These are phyloP conservation scores for Daedalea quercina DNA, from an alignment of 768 basidiomycete genomes.

Conservation along the genomic window DNA sequence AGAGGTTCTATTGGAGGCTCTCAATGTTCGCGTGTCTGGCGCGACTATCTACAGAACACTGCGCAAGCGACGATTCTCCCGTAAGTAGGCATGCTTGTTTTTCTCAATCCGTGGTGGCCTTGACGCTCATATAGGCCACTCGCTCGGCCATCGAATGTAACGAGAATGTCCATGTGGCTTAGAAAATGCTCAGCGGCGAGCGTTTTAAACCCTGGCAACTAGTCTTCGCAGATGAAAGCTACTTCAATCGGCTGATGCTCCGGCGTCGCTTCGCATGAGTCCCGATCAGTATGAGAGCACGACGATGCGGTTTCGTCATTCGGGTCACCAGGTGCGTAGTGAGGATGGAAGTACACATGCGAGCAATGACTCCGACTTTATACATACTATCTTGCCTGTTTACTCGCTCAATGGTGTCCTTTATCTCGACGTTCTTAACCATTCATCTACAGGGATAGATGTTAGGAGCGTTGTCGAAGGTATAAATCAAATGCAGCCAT, in stretches of 20 bases:
- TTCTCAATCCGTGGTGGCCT: background rate
- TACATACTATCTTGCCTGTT: constrained; percentile 31
- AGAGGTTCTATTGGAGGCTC: constrained; percentile 11
- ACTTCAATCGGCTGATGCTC: constrained; percentile 22
- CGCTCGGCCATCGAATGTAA: constrained; percentile 11
- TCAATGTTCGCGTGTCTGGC: constrained; percentile 15
- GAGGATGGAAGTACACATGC: background rate
- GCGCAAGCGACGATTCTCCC: constrained; percentile 16
- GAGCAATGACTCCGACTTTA: background rate
- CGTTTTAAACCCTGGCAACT: constrained; percentile 15
- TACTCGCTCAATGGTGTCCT: constrained; percentile 29
- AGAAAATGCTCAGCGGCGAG: constrained; percentile 6
- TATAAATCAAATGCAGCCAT: constrained; percentile 32
- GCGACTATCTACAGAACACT: constrained; percentile 22
- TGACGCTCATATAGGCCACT: constrained; percentile 8
- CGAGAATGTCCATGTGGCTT: constrained; percentile 7
- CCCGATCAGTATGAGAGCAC: constrained; percentile 15
- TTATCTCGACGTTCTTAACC: constrained; percentile 21
- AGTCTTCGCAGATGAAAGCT: constrained; percentile 30
- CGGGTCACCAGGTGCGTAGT: constrained; percentile 14
- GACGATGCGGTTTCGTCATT: constrained; percentile 20
- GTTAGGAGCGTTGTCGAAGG: constrained; percentile 28
- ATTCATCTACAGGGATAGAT: constrained; percentile 20
- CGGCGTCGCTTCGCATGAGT: constrained; percentile 23
- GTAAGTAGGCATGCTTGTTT: constrained; percentile 20